Evolutionary conservation across 2,329 filamentous ascomycete species (phyloP).

Genomic region (Nectriaceae sp.): DNA sequence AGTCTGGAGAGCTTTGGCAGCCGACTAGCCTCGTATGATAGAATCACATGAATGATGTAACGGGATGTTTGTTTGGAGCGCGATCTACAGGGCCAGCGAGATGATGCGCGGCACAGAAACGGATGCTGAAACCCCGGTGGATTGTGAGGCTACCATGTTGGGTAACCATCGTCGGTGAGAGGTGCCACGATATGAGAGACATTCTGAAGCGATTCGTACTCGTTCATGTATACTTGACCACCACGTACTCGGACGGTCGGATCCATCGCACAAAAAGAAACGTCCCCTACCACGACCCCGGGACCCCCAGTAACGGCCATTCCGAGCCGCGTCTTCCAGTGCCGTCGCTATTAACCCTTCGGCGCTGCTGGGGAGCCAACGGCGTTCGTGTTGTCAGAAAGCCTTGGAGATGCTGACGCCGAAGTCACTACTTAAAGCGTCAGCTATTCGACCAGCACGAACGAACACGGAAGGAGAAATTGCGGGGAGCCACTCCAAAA

Average conservation of each 20-base stretch:
- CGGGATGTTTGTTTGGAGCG: not conserved
- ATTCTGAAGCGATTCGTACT: not conserved
- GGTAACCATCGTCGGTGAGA: not conserved
- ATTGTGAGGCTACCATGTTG: not conserved
- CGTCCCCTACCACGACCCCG: too few species aligned
- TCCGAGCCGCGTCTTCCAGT: too few species aligned
- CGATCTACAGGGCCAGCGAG: not conserved
- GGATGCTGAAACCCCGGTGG: slow-evolving; percentile 1
- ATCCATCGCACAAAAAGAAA: too few species aligned
- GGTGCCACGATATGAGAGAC: too few species aligned
- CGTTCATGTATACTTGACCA: too few species aligned
- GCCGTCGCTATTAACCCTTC: too few species aligned
- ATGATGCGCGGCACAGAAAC: not conserved
- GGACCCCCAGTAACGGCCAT: too few species aligned
- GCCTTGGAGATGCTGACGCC: slow-evolving; percentile 6
- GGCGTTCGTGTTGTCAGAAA: not conserved
- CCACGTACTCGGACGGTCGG: too few species aligned
- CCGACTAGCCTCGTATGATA: not conserved
- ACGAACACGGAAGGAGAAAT: not conserved
- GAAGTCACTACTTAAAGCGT: slow-evolving; percentile 7
- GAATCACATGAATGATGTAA: not conserved
- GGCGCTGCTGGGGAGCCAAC: too few species aligned
- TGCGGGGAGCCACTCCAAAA: not conserved
- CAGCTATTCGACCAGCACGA: slow-evolving; percentile 3
- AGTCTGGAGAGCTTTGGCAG: too few species aligned